A percentile compares a stretch with the other conserved stretches of the same genome.
These are phyloP conservation scores for Blastocystis sp. DNA, from an alignment of 352 stramenopile species.

Conservation along the genomic window DNA sequence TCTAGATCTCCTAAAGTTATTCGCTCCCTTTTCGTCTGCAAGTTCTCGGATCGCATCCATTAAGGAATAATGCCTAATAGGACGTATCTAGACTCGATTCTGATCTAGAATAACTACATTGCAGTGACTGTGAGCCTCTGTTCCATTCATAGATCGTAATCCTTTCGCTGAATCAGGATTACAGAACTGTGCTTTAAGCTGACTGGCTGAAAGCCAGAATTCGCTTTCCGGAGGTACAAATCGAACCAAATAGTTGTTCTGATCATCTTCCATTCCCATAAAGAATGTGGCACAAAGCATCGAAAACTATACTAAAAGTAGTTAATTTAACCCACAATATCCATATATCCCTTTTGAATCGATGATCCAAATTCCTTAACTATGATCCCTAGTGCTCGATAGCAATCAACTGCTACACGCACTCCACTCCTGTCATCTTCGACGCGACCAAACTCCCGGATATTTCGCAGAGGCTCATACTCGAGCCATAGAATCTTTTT, in stretches of 20 bases:
- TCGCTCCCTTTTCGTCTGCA: background rate
- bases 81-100: background rate
- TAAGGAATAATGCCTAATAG: background rate
- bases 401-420: background rate
- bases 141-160: background rate
- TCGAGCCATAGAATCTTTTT: background rate
- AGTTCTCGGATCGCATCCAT: background rate
- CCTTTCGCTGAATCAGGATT: background rate
- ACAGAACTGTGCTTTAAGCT: background rate
- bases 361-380: background rate
- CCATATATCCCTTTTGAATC: conserved; percentile 53
- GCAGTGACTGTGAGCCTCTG: background rate
- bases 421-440: background rate
- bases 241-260: background rate
- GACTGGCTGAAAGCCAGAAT: background rate
- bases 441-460: background rate
- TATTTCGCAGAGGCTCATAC: background rate
- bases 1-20: background rate
- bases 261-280: background rate
- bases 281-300: background rate
- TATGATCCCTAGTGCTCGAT: background rate
- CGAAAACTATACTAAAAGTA: background rate
- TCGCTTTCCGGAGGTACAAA: background rate
- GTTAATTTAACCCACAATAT: background rate
- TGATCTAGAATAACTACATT: background rate